These are phyloP conservation scores for Brassica incana DNA, from an alignment of 345 rosid genomes.

Conservation along the genomic window DNA sequence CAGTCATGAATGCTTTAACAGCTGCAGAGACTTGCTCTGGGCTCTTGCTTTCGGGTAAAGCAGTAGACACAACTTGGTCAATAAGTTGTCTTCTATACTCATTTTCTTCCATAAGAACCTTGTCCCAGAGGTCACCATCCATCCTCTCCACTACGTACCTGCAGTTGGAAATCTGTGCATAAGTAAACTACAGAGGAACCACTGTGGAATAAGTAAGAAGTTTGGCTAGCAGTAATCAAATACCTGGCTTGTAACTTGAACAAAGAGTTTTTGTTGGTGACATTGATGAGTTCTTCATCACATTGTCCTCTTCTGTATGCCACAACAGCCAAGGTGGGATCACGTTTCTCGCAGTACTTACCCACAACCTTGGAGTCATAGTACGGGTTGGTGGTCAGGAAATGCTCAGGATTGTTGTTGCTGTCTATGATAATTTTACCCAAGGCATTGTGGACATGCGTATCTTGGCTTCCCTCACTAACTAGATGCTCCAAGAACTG, in stretches of 20 bases:
- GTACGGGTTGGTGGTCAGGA: slow-evolving; percentile 96
- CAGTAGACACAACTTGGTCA: slow-evolving; percentile 98
- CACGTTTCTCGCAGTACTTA: slow-evolving; percentile 99
- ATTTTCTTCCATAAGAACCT: slow-evolving; percentile 91
- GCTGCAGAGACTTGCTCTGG: slow-evolving; percentile 92
- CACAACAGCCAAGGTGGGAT: slow-evolving; percentile 98
- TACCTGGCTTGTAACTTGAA: slow-evolving; percentile 99
- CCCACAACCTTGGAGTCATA: slow-evolving; percentile 98
- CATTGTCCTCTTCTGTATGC: slow-evolving; percentile 99
- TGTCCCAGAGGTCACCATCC: slow-evolving; percentile 99
- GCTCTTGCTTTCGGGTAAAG: slow-evolving; percentile 90
- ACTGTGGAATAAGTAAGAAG: slow-evolving; percentile 15
- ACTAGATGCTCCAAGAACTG: slow-evolving; percentile 99
- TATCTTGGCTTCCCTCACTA: slow-evolving; percentile 99
- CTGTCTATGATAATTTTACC: slow-evolving; percentile 99
- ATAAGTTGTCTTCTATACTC: slow-evolving; percentile 88
- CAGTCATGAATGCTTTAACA: slow-evolving; percentile 88
- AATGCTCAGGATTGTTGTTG: slow-evolving; percentile 99
- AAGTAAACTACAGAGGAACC: slow-evolving; percentile 31
- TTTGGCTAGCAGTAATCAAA: slow-evolving; percentile 32
- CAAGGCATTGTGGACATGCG: slow-evolving; percentile 97
- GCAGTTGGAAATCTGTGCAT: slow-evolving; percentile 36
- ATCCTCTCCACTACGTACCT: slow-evolving; percentile 99
- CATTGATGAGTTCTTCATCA: slow-evolving; percentile 94
- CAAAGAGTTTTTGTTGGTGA: slow-evolving; percentile 95